These are phyloP conservation scores for Phytopythium delawarense DNA, from an alignment of 352 stramenopile species.

Conservation along the genomic window DNA sequence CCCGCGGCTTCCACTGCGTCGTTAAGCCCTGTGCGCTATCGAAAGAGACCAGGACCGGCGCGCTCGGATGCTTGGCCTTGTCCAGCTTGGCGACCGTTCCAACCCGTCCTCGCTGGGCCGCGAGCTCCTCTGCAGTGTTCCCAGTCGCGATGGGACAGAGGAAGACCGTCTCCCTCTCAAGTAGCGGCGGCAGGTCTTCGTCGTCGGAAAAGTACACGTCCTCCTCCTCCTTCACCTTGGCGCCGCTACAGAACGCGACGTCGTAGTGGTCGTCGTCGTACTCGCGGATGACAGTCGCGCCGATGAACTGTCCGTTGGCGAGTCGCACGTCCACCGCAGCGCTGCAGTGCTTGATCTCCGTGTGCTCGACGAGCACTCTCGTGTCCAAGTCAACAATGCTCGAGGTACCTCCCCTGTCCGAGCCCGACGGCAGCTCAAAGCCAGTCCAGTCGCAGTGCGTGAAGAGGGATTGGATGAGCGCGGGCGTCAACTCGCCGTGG, in stretches of 20 bases:
- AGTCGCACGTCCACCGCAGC: constrained; percentile 43
- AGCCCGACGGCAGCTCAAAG: constrained; percentile 32
- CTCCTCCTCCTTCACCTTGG: constrained; percentile 32
- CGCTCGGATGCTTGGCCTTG: constrained; percentile 12
- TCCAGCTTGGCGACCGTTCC: constrained; percentile 31
- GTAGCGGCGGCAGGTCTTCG: constrained; percentile 32
- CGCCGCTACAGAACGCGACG: constrained; percentile 34
- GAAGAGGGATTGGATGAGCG: constrained; percentile 49
- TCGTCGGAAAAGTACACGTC: constrained; percentile 36
- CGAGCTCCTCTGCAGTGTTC: constrained; percentile 7
- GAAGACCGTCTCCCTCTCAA: constrained; percentile 26
- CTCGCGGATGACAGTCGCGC: constrained; percentile 41
- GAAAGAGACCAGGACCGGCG: constrained; percentile 32
- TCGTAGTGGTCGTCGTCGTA: constrained; percentile 34
- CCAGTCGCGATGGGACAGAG: constrained; percentile 23
- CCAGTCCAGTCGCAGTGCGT: constrained; percentile 66
- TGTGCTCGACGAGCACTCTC: constrained; percentile 29
- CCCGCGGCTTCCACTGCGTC: constrained; percentile 26
- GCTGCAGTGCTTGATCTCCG: constrained; percentile 36
- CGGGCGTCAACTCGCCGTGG: constrained; percentile 53
- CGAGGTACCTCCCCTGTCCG: constrained; percentile 4
- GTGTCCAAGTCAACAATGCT: constrained; percentile 20
- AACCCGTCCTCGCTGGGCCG: constrained; percentile 16
- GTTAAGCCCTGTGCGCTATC: constrained; percentile 19
- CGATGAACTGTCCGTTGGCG: constrained; percentile 24